A percentile compares a stretch with the other conserved stretches of the same genome.
phyloP scores from a whole-genome alignment of 495 filamentous ascomycete genomes.

The Penicillium subrubescens region DNA sequence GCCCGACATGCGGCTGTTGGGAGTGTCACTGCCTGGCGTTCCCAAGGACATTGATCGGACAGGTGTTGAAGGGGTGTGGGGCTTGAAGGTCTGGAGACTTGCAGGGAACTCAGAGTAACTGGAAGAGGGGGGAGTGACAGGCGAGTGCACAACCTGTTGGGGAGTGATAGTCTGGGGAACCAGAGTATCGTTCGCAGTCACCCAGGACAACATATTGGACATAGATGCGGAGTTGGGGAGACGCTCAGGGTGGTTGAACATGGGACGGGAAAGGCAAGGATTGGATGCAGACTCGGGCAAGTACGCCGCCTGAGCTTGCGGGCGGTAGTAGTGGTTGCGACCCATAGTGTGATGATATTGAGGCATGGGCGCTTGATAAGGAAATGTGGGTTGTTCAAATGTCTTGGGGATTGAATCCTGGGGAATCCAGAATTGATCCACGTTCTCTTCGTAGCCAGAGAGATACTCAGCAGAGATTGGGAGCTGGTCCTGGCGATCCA shows the following conservation, averaged over 20 bases:
- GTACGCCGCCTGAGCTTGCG: constrained; percentile 35
- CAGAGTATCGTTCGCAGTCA: constrained; percentile 41
- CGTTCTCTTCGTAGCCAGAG: constrained; percentile 46
- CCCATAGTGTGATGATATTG: constrained; percentile 43
- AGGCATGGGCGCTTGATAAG: constrained; percentile 41
- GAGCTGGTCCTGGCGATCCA: constrained; percentile 44
- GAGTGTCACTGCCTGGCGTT: constrained; percentile 41
- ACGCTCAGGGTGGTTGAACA: constrained; percentile 46
- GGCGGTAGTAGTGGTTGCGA: constrained; percentile 42
- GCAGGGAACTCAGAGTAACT: constrained; percentile 47
- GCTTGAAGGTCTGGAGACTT: constrained; percentile 40
- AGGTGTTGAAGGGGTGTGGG: constrained; percentile 46
- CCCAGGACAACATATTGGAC: constrained; percentile 47
- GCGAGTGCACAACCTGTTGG: constrained; percentile 33
- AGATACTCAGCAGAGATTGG: constrained; percentile 41
- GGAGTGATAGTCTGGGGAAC: constrained; percentile 46
- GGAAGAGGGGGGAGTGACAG: constrained; percentile 44
- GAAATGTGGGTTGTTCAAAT: constrained; percentile 37
- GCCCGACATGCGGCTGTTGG: constrained; percentile 42
- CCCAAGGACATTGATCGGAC: constrained; percentile 45
- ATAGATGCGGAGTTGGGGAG: constrained; percentile 47
- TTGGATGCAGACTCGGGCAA: constrained; percentile 47
- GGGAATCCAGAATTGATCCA: constrained; percentile 48
- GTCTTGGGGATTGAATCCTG: constrained; percentile 42
- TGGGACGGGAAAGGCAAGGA: constrained; percentile 46